Conservation (phyloP, 257 asterid species). For the Solanum appendiculatum region DNA sequence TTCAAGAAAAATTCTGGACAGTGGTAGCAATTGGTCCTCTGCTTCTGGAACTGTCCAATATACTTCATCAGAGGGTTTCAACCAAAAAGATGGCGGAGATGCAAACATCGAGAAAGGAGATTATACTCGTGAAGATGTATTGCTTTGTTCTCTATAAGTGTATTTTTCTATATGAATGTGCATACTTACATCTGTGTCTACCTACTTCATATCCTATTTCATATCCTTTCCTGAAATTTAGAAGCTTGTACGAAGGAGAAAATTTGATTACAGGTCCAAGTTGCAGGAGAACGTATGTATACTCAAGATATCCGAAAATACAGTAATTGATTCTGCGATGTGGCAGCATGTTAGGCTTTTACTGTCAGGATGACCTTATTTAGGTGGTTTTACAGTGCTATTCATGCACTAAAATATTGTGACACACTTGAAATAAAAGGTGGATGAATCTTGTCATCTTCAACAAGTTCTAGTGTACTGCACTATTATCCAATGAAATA, state of each 20-base stretch:
- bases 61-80: conserved; percentile 36
- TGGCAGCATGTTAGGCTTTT: neutral
- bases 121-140: conserved; percentile 53
- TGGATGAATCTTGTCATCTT: neutral
- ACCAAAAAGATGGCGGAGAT: conserved; percentile 37
- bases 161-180: neutral
- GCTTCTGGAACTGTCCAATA: conserved; percentile 48
- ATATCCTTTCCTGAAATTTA: neutral
- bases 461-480: neutral
- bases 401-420: neutral
- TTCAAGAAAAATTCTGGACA: conserved; percentile 42
- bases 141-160: conserved; percentile 16
- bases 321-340: neutral
- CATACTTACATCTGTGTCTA: neutral
- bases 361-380: neutral
- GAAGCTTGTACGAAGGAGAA: neutral
- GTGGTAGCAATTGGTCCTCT: conserved; percentile 49
- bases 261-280: neutral
- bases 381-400: neutral
- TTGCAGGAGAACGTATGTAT: neutral
- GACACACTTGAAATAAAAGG: neutral
- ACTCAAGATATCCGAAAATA: neutral
- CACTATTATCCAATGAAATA: neutral
- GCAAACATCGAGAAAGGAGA: conserved; percentile 29
- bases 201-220: neutral